Conservation (phyloP, 495 filamentous ascomycete species). For the Talaromyces proteolyticus region DNA sequence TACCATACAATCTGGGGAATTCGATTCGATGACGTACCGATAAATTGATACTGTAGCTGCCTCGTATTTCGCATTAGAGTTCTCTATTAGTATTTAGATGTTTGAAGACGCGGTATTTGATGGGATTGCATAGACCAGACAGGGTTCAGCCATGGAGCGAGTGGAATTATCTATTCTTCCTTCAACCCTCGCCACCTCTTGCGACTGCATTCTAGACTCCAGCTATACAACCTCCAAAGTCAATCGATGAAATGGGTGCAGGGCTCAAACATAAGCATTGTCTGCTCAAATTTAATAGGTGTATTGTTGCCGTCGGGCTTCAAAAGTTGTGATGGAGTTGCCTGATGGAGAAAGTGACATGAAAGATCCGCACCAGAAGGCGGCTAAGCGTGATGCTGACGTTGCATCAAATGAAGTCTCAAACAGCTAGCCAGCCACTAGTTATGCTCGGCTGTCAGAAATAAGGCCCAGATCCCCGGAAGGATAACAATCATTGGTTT, state of each 20-base stretch:
- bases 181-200: too few relatives aligned
- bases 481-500: too few relatives aligned
- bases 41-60: background rate
- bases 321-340: background rate
- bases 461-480: too few relatives aligned
- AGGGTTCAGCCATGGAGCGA: background rate
- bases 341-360: background rate
- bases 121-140: background rate
- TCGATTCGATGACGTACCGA: background rate
- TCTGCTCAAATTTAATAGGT: background rate
- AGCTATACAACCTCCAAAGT: background rate
- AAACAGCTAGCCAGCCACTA: too few relatives aligned
- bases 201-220: too few relatives aligned
- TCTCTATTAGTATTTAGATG: background rate
- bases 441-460: too few relatives aligned
- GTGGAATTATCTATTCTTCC: background rate
- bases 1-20: background rate
- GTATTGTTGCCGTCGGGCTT: too few relatives aligned
- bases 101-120: background rate
- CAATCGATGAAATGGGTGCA: background rate
- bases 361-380: background rate
- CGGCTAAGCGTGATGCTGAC: background rate
- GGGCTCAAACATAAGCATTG: background rate
- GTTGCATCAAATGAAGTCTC: background rate
- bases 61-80: background rate